Evolutionary conservation across 768 basidiomycete genomes (phyloP).

Genomic region (Amanita jacksonii): DNA sequence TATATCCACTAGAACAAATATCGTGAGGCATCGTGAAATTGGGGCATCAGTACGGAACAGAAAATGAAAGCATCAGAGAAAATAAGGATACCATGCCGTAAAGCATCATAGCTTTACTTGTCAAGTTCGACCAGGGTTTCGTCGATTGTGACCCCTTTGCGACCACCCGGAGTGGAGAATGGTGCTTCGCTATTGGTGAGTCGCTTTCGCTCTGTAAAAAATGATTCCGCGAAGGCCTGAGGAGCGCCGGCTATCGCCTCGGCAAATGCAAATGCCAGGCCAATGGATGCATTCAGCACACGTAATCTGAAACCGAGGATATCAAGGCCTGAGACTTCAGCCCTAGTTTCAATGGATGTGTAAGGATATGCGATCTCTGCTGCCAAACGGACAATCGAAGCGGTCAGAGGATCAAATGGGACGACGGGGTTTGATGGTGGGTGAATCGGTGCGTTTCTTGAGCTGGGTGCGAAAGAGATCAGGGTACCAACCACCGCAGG

Average conservation of each 20-base stretch:
- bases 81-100: slow-evolving; percentile 6
- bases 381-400: slow-evolving; percentile 55
- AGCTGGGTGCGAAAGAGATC: slow-evolving; percentile 51
- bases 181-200: slow-evolving; percentile 7
- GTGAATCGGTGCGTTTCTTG: slow-evolving; percentile 2
- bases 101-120: slow-evolving; percentile 4
- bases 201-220: slow-evolving; percentile 18
- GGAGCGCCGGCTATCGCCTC: slow-evolving; percentile 51
- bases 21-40: neutral
- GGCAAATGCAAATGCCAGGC: slow-evolving; percentile 57
- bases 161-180: neutral
- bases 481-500: slow-evolving; percentile 47
- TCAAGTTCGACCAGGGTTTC: slow-evolving; percentile 12
- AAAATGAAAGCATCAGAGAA: slow-evolving; percentile 12
- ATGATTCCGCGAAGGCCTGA: slow-evolving; percentile 21
- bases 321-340: slow-evolving; percentile 32
- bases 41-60: slow-evolving; percentile 7
- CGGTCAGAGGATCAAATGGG: slow-evolving; percentile 53
- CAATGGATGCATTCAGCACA: slow-evolving; percentile 42
- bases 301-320: slow-evolving; percentile 48
- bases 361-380: slow-evolving; percentile 52
- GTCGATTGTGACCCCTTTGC: slow-evolving; percentile 9
- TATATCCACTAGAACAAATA: neutral
- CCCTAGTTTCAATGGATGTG: slow-evolving; percentile 15
- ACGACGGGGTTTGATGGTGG: slow-evolving; percentile 15